Percentiles rank a stretch among this genome's conserved stretches.
phyloP scores from a whole-genome alignment of 331 rosid species.

The Cydonia oblonga region DNA sequence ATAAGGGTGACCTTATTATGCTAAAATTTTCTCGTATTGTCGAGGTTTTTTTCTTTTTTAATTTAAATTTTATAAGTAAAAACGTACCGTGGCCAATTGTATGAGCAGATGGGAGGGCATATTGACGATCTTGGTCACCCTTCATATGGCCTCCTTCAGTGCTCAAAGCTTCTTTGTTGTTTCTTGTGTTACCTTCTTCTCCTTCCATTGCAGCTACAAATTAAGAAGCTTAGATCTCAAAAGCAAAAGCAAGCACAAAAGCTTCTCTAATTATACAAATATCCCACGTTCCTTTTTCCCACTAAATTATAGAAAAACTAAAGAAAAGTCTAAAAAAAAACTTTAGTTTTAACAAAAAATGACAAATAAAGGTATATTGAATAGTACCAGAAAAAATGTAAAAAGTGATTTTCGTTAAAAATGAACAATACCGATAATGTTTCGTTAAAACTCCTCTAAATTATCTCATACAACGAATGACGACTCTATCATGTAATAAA shows the following conservation, averaged over 20 bases:
- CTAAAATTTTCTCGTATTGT: too few relatives aligned
- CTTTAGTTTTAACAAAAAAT: too few relatives aligned
- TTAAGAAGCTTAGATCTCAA: neutral
- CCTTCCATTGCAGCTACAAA: constrained; percentile 20
- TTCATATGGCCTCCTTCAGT: constrained; percentile 22
- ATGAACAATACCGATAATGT: too few relatives aligned
- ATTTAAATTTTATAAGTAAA: neutral
- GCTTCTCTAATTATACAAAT: neutral
- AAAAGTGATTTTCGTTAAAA: too few relatives aligned
- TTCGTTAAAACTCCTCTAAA: too few relatives aligned
- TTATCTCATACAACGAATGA: neutral
- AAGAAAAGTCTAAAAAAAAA: too few relatives aligned
- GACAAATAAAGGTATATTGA: too few relatives aligned
- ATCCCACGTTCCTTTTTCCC: neutral
- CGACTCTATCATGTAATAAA: neutral
- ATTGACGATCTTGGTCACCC: constrained; percentile 4
- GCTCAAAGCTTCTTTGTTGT: neutral
- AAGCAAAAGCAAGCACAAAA: neutral
- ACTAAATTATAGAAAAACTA: neutral
- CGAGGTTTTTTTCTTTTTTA: too few relatives aligned
- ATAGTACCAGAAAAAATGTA: too few relatives aligned
- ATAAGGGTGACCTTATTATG: too few relatives aligned
- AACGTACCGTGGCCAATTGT: constrained; percentile 32
- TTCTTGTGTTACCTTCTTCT: constrained; percentile 2
- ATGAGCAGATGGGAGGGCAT: constrained; percentile 34